Percentiles rank a stretch among this genome's conserved stretches.
Conservation (phyloP, 73 alveolate genomes). For the Paramecium tetraurelia region DNA sequence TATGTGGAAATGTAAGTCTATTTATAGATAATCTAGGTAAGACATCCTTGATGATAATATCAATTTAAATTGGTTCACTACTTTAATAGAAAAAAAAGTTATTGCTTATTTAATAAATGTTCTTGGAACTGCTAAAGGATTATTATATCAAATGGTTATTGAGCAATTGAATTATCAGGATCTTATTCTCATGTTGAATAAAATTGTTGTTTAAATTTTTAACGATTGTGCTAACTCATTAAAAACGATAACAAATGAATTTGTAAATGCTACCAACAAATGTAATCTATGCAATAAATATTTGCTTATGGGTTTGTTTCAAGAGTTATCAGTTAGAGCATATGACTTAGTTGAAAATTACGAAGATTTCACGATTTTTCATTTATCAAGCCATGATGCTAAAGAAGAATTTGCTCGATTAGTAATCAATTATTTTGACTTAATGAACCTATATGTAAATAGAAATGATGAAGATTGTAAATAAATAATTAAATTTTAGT, state of each 20-base stretch:
- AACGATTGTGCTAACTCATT: neutral
- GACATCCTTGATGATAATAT: neutral
- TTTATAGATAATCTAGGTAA: neutral
- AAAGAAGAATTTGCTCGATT: slow-evolving; percentile 27
- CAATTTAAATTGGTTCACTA: slow-evolving; percentile 28
- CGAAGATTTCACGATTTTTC: neutral
- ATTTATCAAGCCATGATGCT: neutral
- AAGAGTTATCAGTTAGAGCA: slow-evolving; percentile 27
- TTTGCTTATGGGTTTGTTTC: neutral
- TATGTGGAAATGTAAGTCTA: neutral
- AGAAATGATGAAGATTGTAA: slow-evolving; percentile 16
- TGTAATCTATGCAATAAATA: neutral
- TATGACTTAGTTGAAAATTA: slow-evolving; percentile 12
- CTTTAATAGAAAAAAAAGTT: neutral
- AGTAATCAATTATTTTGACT: slow-evolving; percentile 10
- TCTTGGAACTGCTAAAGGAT: slow-evolving; percentile 26
- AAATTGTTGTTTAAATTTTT: neutral
- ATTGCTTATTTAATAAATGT: neutral
- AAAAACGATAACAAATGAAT: neutral
- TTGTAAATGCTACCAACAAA: neutral
- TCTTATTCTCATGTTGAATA: neutral
- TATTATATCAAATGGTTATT: slow-evolving; percentile 1
- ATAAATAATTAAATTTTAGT: neutral
- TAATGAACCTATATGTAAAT: neutral
- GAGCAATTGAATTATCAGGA: neutral